phyloP scores from a whole-genome alignment of 306 rosid species.

The Prinsepia uniflora region DNA sequence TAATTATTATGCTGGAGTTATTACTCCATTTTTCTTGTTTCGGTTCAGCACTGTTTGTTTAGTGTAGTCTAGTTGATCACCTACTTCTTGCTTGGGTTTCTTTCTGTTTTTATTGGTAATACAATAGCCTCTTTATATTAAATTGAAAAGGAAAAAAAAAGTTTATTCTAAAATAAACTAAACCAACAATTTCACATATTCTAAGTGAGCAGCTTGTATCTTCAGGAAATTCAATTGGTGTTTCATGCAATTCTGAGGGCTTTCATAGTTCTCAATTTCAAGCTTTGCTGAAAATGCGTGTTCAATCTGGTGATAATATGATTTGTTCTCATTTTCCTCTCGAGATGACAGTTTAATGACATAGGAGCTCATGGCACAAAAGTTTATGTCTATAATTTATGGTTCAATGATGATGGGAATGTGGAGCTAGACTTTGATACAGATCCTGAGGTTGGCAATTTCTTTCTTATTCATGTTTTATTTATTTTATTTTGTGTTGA shows the following conservation, averaged over 20 bases:
- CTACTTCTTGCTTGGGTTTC: no score
- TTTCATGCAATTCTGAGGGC: not conserved
- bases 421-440: conserved; percentile 68
- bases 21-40: no score
- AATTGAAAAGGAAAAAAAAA: not conserved
- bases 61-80: no score
- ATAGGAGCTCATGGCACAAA: conserved; percentile 87
- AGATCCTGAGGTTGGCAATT: conserved; percentile 58
- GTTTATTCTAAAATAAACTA: conserved; percentile 6
- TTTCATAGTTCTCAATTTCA: not conserved
- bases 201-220: not conserved
- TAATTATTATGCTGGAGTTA: no score
- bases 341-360: conserved; percentile 63
- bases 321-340: not conserved
- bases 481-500: conserved; percentile 2
- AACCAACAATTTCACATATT: not conserved
- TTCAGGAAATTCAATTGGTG: not conserved
- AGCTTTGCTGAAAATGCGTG: not conserved
- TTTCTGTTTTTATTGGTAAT: no score
- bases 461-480: conserved; percentile 1
- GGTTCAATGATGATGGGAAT: conserved; percentile 64
- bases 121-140: not conserved
- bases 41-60: no score
- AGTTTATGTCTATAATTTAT: conserved; percentile 78
- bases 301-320: not conserved